Evolutionary conservation across 192 early-diverging fungal species (phyloP), one percentile per base, ranked within the genome.

Genomic region (Backusella tarrabulga): DNA sequence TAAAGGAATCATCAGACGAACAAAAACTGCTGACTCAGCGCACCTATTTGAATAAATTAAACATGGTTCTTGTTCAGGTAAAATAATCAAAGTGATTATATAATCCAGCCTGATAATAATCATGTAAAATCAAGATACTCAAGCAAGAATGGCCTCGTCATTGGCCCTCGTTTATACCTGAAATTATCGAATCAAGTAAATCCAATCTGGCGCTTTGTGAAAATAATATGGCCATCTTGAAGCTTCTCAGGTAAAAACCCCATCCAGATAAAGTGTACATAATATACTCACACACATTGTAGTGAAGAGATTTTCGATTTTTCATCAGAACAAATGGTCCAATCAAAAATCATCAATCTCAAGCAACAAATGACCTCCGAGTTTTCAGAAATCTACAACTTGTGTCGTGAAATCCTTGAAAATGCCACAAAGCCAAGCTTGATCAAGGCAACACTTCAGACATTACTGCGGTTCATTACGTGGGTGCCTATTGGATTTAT

Each of bases 131-230:
- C 3, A 21, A 74, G 73, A 56, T 74, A 66, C 83, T 99, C 75
- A 99, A 99, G 87, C 97, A 99, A 85, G 98, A 99, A 82, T 99
- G 98, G 98, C 98, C 98, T 19, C 95, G 96, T 77, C 96, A 97
- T 79, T 99, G 98, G 98, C 98, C 98, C 3, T 86, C 88, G 36
- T 99, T 99, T 81, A 99, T 99, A 77, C 94, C 98, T 19, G 97
- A 99, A 85, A 97, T 99, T 77, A 95, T 99, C 34, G 86, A 87
- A 19, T 96, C 97, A 19, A 96, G 96, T 83, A 94, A 94, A 81
- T 89, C 93, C 15, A 99, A 94, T 77, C 82, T 98, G 9, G 84
- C 96, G 3, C 83, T 99, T 15, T 99, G 98, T 80, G 97, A 99
- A 80, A 99, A 99, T 88, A 99, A 98, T 87, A 99, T 99, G 97